Evolutionary conservation across 139 green algal genomes (phyloP), one percentile per base, ranked within the genome.

Genomic region (Chlamydomonas sphaeroides): DNA sequence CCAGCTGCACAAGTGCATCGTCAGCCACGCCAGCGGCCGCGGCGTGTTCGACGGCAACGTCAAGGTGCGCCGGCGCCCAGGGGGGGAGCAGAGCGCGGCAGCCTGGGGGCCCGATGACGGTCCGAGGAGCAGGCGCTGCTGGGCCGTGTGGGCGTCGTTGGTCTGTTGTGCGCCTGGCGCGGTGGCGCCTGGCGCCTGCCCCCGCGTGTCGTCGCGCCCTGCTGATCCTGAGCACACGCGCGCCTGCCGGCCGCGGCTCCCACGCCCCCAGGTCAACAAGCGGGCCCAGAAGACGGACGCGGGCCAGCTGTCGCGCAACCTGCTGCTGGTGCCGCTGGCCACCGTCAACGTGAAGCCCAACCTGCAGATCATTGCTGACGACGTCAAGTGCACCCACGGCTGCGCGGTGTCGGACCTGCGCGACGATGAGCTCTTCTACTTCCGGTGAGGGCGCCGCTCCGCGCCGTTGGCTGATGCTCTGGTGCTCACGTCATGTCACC

Each of bases 1-100:
- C 28, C 97, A 99, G 89, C 88, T 99, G 80, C 97, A 99, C 93
- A 99, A 99, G 92, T 98, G 97, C 93, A 99, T 99, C 84, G 96
- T 96, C 7, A 87, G 89, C 17, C 75, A 92, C 17, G 23, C 94
- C 21, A 94, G 72, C 25, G 94, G 89, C 0, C 83, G 87, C 3
- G 97, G 95, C 23, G 96, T 99, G 32, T 99, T 99, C 92, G 97
- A 99, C 73, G 97, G 97, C 69, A 98, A 98, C 80, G 97, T 98
- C 14, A 86, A 93, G 81, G 94, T 98, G 71, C 5, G 85, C 36
- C 21, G 4, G 45, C 0, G 42, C n/a, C 7, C n/a, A n/a, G n/a
- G n/a, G 28, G n/a, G n/a, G n/a, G n/a, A n/a, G n/a, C n/a, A n/a
- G n/a, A n/a, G n/a, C n/a, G n/a, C n/a, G n/a, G n/a, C n/a, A n/a